Evolutionary conservation across 192 early-diverging fungal genomes (phyloP).

Genomic region (Podila epicladia): DNA sequence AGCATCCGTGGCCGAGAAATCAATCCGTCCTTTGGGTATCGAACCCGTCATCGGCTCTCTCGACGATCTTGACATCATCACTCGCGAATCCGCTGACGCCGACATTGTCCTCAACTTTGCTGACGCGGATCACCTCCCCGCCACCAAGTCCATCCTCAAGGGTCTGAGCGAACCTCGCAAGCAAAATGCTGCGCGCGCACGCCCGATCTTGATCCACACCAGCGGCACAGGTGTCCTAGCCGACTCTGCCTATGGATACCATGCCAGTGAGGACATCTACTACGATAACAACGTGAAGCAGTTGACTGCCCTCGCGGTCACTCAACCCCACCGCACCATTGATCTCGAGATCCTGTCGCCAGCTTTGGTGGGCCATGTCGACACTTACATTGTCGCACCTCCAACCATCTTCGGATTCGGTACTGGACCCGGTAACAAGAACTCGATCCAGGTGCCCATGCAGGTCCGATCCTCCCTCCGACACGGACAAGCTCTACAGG

Average conservation of each 20-base stretch:
- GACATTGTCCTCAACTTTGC: slow-evolving; percentile 35
- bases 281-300: slow-evolving; percentile 28
- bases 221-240: slow-evolving; percentile 38
- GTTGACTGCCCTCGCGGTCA: not conserved
- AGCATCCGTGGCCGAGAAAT: slow-evolving; percentile 17
- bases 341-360: slow-evolving; percentile 26
- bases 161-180: slow-evolving; percentile 16
- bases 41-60: slow-evolving; percentile 44
- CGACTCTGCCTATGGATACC: slow-evolving; percentile 13
- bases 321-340: slow-evolving; percentile 31
- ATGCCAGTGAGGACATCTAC: slow-evolving; percentile 15
- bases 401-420: slow-evolving; percentile 38
- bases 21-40: slow-evolving; percentile 23
- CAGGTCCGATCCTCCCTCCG: slow-evolving; percentile 6
- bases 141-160: slow-evolving; percentile 23
- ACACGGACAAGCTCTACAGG: not conserved
- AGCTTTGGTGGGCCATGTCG: slow-evolving; percentile 11
- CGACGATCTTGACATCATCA: slow-evolving; percentile 14
- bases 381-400: slow-evolving; percentile 42
- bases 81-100: slow-evolving; percentile 21
- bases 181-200: slow-evolving; percentile 2
- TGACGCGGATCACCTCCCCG: slow-evolving; percentile 32
- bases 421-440: slow-evolving; percentile 29
- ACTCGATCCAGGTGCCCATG: slow-evolving; percentile 36
- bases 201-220: slow-evolving; percentile 45